A percentile compares a stretch with the other conserved stretches of the same genome.
These are phyloP conservation scores for Cryphonectria naterciae DNA, from an alignment of 2,329 filamentous ascomycete species.

Conservation along the genomic window DNA sequence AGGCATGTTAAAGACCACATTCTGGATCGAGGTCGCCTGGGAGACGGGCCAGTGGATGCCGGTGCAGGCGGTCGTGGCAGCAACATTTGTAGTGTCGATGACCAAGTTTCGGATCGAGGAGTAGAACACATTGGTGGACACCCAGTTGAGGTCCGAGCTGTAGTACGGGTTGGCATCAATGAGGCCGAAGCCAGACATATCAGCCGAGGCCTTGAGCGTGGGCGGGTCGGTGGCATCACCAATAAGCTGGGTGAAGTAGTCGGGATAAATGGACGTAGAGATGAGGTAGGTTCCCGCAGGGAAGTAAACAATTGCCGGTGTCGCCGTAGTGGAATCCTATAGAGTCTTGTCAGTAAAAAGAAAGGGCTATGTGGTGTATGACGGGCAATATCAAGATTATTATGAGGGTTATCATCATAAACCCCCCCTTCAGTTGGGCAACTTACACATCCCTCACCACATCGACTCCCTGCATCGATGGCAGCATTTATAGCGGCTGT, in stretches of 20 bases:
- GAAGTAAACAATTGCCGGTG: conserved; percentile 49
- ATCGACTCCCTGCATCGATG: conserved; percentile 45
- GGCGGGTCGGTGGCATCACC: conserved; percentile 67
- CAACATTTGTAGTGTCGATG: conserved; percentile 59
- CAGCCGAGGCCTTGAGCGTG: conserved; percentile 56
- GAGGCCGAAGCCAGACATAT: conserved; percentile 53
- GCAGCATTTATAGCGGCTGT: conserved; percentile 52
- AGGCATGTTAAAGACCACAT: conserved; percentile 60
- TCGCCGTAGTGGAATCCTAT: conserved; percentile 46
- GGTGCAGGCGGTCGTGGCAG: conserved; percentile 49
- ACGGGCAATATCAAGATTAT: not conserved
- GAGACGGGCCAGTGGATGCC: conserved; percentile 73
- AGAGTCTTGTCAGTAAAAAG: conserved; percentile 25
- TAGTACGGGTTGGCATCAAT: conserved; percentile 56
- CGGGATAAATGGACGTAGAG: conserved; percentile 70
- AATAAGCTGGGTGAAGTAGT: conserved; percentile 80
- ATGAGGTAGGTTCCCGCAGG: conserved; percentile 68
- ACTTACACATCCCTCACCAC: conserved; percentile 48
- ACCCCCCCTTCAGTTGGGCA: too few species aligned
- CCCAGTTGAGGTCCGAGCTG: conserved; percentile 50
- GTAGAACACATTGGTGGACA: conserved; percentile 63
- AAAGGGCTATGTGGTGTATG: not conserved
- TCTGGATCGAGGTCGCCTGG: conserved; percentile 65
- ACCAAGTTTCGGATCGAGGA: conserved; percentile 63
- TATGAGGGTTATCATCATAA: not conserved